Evolutionary conservation across 768 basidiomycete genomes (phyloP).

Genomic region (Nidularia pulvinata): DNA sequence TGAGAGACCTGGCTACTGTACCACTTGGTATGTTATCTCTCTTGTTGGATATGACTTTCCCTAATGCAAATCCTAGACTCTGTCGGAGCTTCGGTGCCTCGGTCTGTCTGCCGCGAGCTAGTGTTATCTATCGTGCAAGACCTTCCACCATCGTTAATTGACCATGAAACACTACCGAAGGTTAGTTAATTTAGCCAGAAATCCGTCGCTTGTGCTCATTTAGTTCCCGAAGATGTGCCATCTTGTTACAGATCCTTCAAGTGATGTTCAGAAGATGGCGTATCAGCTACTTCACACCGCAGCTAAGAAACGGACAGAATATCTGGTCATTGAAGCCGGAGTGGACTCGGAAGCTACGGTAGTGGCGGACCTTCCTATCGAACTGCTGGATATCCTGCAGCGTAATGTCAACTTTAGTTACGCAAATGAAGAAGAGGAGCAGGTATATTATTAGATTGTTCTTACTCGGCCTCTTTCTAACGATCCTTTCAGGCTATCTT

Average conservation of each 20-base stretch:
- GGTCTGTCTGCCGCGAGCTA: slow-evolving; percentile 65
- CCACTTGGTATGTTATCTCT: slow-evolving; percentile 29
- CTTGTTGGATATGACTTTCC: background rate
- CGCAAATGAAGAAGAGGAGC: slow-evolving; percentile 27
- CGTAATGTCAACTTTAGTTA: slow-evolving; percentile 35
- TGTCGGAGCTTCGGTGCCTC: slow-evolving; percentile 46
- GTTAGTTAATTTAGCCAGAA: slow-evolving; percentile 27
- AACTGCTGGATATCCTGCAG: slow-evolving; percentile 66
- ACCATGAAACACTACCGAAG: slow-evolving; percentile 62
- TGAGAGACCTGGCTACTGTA: slow-evolving; percentile 60
- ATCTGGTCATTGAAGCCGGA: slow-evolving; percentile 85
- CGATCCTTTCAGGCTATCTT: slow-evolving; percentile 38
- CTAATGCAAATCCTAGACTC: slow-evolving; percentile 17
- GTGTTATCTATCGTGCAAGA: slow-evolving; percentile 70
- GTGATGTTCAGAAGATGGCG: slow-evolving; percentile 72
- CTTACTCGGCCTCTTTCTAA: no score
- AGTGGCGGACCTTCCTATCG: slow-evolving; percentile 58
- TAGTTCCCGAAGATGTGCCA: slow-evolving; percentile 66
- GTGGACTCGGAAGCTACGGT: slow-evolving; percentile 66
- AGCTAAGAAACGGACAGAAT: slow-evolving; percentile 74
- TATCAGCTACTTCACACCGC: slow-evolving; percentile 73
- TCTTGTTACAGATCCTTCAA: slow-evolving; percentile 64
- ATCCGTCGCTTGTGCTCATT: background rate
- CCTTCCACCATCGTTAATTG: slow-evolving; percentile 60
- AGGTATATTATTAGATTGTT: slow-evolving; percentile 20